A percentile compares a stretch with the other conserved stretches of the same genome.
Evolutionary conservation across 2,329 filamentous ascomycete genomes (phyloP).

Genomic region (Dactylonectria macrodidyma): DNA sequence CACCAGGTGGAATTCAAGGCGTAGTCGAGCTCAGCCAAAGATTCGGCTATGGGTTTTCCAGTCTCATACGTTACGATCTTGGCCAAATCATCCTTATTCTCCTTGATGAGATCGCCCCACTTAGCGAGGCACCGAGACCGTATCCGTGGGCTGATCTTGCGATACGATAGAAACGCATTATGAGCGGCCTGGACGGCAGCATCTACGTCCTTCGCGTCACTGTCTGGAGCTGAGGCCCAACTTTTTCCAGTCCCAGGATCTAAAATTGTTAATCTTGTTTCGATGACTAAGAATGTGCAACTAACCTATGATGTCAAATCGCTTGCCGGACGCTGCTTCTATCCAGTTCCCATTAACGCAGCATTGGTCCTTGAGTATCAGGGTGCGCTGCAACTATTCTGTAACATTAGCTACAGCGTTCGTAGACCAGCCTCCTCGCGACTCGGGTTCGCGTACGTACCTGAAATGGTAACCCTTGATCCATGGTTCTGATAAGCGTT

Average conservation of each 20-base stretch:
- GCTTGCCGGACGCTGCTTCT: constrained; percentile 59
- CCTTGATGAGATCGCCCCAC: constrained; percentile 1
- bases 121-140: neutral
- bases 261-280: constrained; percentile 35
- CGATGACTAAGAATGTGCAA: neutral
- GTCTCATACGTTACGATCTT: constrained; percentile 64
- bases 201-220: constrained; percentile 56
- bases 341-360: constrained; percentile 63
- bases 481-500: neutral
- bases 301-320: constrained; percentile 60
- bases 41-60: constrained; percentile 70
- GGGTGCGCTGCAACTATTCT: neutral
- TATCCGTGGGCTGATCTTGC: constrained; percentile 1
- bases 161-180: neutral
- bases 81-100: constrained; percentile 53
- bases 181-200: constrained; percentile 46
- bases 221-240: constrained; percentile 67
- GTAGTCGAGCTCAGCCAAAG: constrained; percentile 70
- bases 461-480: neutral
- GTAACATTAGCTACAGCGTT: neutral
- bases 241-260: constrained; percentile 66
- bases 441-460: neutral
- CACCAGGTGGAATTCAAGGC: constrained; percentile 68
- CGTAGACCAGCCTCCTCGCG: neutral
- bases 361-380: neutral